Conservation (phyloP, 148 eudicot species). For the Amaranthus hypochondriacus region DNA sequence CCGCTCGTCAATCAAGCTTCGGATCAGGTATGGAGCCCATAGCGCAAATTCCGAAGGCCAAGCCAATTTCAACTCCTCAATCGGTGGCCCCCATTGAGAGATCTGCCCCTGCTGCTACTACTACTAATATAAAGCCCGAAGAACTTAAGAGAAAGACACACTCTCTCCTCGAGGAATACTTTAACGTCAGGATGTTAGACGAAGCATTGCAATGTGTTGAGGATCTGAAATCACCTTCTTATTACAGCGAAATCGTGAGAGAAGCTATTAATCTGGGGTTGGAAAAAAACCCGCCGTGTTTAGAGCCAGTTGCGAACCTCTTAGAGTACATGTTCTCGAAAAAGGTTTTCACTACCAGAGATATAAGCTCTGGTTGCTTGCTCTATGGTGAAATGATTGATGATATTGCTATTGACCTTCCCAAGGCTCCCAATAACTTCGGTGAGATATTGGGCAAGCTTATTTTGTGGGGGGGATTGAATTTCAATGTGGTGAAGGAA, state of each 20-base stretch:
- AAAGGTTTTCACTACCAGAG: slow-evolving; percentile 47
- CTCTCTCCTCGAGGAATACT: slow-evolving; percentile 79
- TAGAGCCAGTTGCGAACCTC: slow-evolving; percentile 59
- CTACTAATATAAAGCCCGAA: slow-evolving; percentile 30
- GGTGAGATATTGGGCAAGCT: slow-evolving; percentile 74
- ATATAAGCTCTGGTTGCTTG: slow-evolving; percentile 59
- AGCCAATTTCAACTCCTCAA: slow-evolving; percentile 25
- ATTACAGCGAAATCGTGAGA: slow-evolving; percentile 62
- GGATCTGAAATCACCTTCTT: slow-evolving; percentile 72
- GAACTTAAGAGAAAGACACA: slow-evolving; percentile 52
- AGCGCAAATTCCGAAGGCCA: slow-evolving; percentile 8
- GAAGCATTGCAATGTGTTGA: slow-evolving; percentile 75
- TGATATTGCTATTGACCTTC: slow-evolving; percentile 79
- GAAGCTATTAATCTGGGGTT: slow-evolving; percentile 67
- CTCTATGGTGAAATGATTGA: slow-evolving; percentile 58
- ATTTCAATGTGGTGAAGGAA: slow-evolving; percentile 55
- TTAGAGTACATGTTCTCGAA: slow-evolving; percentile 56
- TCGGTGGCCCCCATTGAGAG: slow-evolving; percentile 20
- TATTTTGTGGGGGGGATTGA: slow-evolving; percentile 47
- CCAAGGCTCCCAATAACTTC: slow-evolving; percentile 79
- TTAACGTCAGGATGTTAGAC: slow-evolving; percentile 54
- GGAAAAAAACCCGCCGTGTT: slow-evolving; percentile 72
- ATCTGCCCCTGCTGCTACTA: slow-evolving; percentile 19
- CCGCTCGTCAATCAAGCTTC: slow-evolving; percentile 39
- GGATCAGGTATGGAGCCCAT: slow-evolving; percentile 32